Evolutionary conservation across 352 stramenopile genomes (phyloP), one percentile per base, ranked within the genome.

Genomic region (Phytophthora meadii): DNA sequence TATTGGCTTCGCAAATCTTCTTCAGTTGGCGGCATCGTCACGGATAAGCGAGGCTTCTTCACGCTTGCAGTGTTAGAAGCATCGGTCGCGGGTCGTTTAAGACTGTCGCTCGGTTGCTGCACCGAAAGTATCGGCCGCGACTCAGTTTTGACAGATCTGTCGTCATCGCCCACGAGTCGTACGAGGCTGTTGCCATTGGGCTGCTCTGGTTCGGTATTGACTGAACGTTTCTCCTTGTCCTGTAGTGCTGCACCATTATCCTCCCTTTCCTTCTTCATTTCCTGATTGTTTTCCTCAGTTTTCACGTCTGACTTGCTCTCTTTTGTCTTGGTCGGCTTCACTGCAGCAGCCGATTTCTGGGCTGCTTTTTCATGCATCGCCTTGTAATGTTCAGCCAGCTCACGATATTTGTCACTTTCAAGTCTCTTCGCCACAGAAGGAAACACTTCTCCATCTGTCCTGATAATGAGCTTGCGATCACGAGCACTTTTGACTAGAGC

Each of bases 401-500:
- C 49, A 12, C 53, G 54, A 47, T 62, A 68, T 49, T 71, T 71
- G 27, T 88, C 70, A n/a, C 70, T 74, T 58, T 84, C 69, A 22
- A 89, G 45, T 0, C 72, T 70, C 47, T 77, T 75, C 17, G 53
- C 65, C 5, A 90, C 75, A 27, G 70, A 47, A 5, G 70, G 49
- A 68, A 90, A 93, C 34, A 40, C 36, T 0, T 70, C 52, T 37
- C 78, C 70, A 17, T 77, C 37, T 3, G 88, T 80, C 5, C 69
- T 65, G 60, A 96, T 82, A 10, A 95, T 66, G 1, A 96, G 51
- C 32, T 82, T 82, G 1, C 88, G 77, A 48, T 93, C 81, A 2
- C 71, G 59, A 2, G 88, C 88, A 44, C 84, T 96, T 10, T 81
- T 75, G 5, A 95, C 85, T 5, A 96, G 66, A 47, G 88, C 84